Evolutionary conservation across 305 asterid genomes (phyloP).

Genomic region (Fraxinus sp.): DNA sequence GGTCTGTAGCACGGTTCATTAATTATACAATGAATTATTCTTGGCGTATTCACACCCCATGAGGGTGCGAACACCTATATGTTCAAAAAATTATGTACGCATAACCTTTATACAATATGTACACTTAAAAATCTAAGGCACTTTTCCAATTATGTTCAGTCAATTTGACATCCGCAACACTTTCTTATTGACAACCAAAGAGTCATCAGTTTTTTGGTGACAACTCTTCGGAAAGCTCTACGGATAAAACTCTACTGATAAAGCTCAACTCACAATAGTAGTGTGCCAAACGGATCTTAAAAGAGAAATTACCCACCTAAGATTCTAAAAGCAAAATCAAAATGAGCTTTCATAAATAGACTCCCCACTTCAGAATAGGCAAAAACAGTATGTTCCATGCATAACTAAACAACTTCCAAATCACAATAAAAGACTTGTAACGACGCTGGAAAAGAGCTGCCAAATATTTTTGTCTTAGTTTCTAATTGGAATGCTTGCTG

Average conservation of each 20-base stretch:
- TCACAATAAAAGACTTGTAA: not conserved
- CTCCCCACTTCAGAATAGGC: not conserved
- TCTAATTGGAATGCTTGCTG: constrained; percentile 34
- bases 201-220: not conserved
- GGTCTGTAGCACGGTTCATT: too few relatives aligned
- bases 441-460: not conserved
- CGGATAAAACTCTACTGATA: not conserved
- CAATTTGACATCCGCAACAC: not conserved
- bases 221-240: not conserved
- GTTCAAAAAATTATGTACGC: too few relatives aligned
- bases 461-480: not conserved
- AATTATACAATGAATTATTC: not conserved
- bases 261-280: not conserved
- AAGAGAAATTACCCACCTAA: not conserved
- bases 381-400: not conserved
- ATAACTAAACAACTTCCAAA: not conserved
- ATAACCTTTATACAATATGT: not conserved
- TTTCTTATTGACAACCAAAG: not conserved
- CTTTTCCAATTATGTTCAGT: not conserved
- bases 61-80: too few relatives aligned
- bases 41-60: too few relatives aligned
- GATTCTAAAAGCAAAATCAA: not conserved
- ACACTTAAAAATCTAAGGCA: not conserved
- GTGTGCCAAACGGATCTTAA: not conserved
- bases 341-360: not conserved